A percentile compares a stretch with the other conserved stretches of the same genome.
Conservation (phyloP, 495 filamentous ascomycete species). For the Entonaema liquescens region DNA sequence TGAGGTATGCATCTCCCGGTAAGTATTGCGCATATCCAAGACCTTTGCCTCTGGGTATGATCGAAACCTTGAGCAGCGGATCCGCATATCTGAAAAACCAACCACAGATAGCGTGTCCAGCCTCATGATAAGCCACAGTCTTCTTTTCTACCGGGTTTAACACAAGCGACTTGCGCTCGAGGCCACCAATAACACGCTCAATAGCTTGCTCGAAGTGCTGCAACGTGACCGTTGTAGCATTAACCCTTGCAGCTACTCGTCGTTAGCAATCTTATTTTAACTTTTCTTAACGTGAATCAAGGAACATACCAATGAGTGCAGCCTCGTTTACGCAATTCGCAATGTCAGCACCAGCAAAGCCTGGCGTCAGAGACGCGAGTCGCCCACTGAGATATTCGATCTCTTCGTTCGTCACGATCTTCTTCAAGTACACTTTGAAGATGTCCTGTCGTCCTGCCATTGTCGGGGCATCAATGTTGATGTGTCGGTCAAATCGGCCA, state of each 20-base stretch:
- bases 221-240: slow-evolving; percentile 80
- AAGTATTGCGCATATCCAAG: slow-evolving; percentile 97
- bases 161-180: slow-evolving; percentile 96
- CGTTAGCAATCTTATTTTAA: slow-evolving; percentile 47
- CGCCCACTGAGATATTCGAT: slow-evolving; percentile 85
- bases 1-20: slow-evolving; percentile 91
- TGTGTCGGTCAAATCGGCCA: slow-evolving; percentile 95
- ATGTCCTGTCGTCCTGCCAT: slow-evolving; percentile 98
- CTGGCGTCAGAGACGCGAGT: slow-evolving; percentile 89
- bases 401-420: slow-evolving; percentile 91
- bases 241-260: slow-evolving; percentile 77
- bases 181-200: slow-evolving; percentile 93
- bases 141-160: slow-evolving; percentile 92
- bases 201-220: slow-evolving; percentile 96
- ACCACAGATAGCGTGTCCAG: slow-evolving; percentile 96
- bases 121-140: slow-evolving; percentile 97
- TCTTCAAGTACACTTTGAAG: slow-evolving; percentile 89
- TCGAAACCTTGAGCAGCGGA: slow-evolving; percentile 96
- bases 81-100: slow-evolving; percentile 98
- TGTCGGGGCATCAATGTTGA: slow-evolving; percentile 89
- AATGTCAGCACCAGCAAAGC: slow-evolving; percentile 97
- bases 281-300: not conserved
- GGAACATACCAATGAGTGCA: slow-evolving; percentile 86
- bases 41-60: slow-evolving; percentile 94
- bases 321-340: slow-evolving; percentile 98